phyloP scores from a whole-genome alignment of 2,329 filamentous ascomycete species.

The Trichoderma sp. region DNA sequence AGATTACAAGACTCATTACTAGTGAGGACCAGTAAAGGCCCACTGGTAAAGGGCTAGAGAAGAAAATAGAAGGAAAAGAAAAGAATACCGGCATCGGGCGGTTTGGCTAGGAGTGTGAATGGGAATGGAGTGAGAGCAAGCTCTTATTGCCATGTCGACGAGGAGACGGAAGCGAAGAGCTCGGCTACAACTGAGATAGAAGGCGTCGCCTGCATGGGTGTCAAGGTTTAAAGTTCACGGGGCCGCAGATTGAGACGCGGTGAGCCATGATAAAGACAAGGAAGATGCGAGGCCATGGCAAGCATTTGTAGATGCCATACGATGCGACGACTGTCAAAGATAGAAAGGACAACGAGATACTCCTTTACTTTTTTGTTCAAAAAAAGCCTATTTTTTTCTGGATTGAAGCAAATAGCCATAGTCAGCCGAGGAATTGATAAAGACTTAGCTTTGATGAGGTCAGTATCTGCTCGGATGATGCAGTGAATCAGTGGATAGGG shows the following conservation, averaged over 20 bases:
- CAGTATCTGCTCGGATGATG: neutral
- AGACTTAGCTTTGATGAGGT: neutral
- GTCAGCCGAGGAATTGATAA: neutral
- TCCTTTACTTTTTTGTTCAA: neutral
- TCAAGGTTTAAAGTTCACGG: neutral
- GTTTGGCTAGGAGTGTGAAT: neutral
- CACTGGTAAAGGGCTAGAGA: neutral
- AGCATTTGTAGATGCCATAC: constrained; percentile 16
- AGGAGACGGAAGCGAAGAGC: neutral
- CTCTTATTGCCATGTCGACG: neutral
- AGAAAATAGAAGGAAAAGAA: neutral
- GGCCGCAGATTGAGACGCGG: neutral
- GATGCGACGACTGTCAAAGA: constrained; percentile 16
- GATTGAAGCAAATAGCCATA: constrained; percentile 7
- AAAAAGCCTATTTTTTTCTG: constrained; percentile 1
- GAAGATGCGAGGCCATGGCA: constrained; percentile 8
- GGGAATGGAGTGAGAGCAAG: neutral
- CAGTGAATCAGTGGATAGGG: neutral
- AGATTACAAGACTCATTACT: constrained; percentile 84
- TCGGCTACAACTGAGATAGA: neutral
- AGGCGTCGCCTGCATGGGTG: neutral
- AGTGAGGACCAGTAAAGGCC: constrained; percentile 3
- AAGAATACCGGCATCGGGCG: neutral
- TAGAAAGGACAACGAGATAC: constrained; percentile 14
- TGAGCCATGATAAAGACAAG: neutral